Conservation (phyloP, 345 rosid species). For the Draba incana region DNA sequence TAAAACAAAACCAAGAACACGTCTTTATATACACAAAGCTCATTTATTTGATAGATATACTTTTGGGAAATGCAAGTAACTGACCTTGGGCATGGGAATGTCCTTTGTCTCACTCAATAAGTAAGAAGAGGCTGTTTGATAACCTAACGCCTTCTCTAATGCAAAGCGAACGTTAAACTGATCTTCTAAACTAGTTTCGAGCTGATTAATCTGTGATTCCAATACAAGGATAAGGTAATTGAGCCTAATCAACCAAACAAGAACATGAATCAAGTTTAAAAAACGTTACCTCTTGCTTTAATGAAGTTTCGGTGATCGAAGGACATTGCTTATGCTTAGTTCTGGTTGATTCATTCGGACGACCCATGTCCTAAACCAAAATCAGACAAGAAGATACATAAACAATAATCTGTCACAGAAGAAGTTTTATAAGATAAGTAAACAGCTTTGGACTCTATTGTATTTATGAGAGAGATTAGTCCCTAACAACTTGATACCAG, state of each 20-base stretch:
- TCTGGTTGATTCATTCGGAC: constrained; percentile 46
- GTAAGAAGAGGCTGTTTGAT: constrained; percentile 50
- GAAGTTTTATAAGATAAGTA: constrained; percentile 22
- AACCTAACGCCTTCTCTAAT: constrained; percentile 84
- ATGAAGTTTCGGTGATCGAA: constrained; percentile 51
- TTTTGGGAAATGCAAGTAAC: constrained; percentile 27
- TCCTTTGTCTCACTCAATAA: constrained; percentile 39
- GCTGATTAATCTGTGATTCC: constrained; percentile 70
- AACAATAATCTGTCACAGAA: constrained; percentile 25
- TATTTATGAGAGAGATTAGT: constrained; percentile 17
- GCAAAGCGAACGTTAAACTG: constrained; percentile 77
- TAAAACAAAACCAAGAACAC: constrained; percentile 13
- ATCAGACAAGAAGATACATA: constrained; percentile 28
- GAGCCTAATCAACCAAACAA: constrained; percentile 13
- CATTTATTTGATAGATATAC: constrained; percentile 11
- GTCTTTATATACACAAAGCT: constrained; percentile 8
- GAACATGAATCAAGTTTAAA: constrained; percentile 1
- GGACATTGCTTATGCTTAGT: constrained; percentile 49
- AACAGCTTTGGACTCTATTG: constrained; percentile 19
- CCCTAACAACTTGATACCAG: constrained; percentile 12
- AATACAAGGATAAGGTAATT: constrained; percentile 1
- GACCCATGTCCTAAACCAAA: constrained; percentile 65
- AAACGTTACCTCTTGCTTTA: constrained; percentile 80
- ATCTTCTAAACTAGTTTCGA: constrained; percentile 76
- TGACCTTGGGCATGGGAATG: constrained; percentile 67